These are phyloP conservation scores for Phaeotremella fagi DNA, from an alignment of 768 basidiomycete genomes.

Conservation along the genomic window DNA sequence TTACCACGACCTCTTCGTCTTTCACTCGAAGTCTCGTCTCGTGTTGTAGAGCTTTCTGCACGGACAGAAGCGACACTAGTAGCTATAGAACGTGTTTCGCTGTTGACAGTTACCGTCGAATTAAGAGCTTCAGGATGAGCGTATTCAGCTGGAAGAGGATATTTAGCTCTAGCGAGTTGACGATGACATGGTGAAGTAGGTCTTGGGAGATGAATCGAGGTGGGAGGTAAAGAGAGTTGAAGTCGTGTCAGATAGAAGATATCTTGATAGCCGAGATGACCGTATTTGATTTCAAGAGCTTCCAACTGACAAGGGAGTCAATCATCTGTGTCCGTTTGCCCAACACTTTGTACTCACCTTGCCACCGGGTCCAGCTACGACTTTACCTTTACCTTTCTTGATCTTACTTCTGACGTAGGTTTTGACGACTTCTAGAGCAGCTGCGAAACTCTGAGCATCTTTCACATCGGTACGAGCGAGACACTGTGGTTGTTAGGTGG, in stretches of 20 bases:
- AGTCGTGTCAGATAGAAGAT: constrained; percentile 25
- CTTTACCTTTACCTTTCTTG: constrained; percentile 17
- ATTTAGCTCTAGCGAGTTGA: constrained; percentile 15
- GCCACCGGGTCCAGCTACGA: constrained; percentile 10
- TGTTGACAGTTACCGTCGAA: neutral
- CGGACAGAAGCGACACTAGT: neutral
- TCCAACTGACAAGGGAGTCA: constrained; percentile 25
- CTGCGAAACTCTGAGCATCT: constrained; percentile 10
- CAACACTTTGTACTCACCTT: constrained; percentile 20
- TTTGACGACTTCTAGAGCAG: constrained; percentile 22
- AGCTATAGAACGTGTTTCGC: neutral
- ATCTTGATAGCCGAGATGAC: constrained; percentile 19
- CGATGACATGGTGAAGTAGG: constrained; percentile 10
- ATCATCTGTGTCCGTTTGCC: no score
- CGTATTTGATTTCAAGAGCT: constrained; percentile 19
- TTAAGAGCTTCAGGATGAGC: neutral
- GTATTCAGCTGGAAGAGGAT: constrained; percentile 12
- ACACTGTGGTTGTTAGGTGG: constrained; percentile 5
- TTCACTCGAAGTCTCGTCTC: neutral
- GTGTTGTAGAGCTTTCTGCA: neutral
- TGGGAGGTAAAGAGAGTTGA: constrained; percentile 17
- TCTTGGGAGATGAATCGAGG: constrained; percentile 6
- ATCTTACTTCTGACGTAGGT: constrained; percentile 24
- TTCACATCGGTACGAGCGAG: constrained; percentile 17
- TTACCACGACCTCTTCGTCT: neutral